Base-by-base conservation (phyloP, 805 yeast species). In the Suhomyces xylopsoci region DNA sequence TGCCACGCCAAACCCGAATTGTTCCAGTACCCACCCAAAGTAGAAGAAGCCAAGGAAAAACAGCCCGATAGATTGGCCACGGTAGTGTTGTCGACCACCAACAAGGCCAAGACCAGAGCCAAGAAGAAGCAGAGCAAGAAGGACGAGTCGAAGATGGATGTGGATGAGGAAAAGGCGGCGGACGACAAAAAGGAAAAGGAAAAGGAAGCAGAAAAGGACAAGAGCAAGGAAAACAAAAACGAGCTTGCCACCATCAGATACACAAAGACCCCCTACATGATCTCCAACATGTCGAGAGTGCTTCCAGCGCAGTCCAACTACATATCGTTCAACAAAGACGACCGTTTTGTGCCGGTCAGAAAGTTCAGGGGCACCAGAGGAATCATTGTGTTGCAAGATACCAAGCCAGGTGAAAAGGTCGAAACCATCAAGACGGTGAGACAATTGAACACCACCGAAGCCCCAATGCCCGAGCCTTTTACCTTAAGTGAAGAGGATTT, bases 41-140 rank as follows among this genome's bases (percentile, higher is more conserved):
- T 81, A 14, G 96, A 89, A 65, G 92, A 85, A 61, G 81, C 84
- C 45, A 84, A 85, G 55, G 88, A 83, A 59, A 88, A 89, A 65
- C 90, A 85, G 50, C 90, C 92, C 3, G 97, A 90, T 67, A 91
- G 89, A 74, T 81, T 91, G 47, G 88, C 91, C 1, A 89, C 96
- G 42, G 99, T 97, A 2, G 96, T 94, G 14, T 79, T 94, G 51
- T 91, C 97, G 2, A 93, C 97, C 0, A 93, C 99, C 2, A 90
- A 85, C 15, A 87, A 85, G 68, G 97, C 97, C n/a, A 90, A 88
- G 69, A 94, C 93, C 32, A 85, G 97, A 68, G 96, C 96, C 24
- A 85, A 83, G 75, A 83, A 82, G 73, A 76, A 78, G 41, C 75
- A 76, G 56, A 80, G 79, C 44, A 76, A 77, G 59, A 79, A 80